Percentiles rank a stretch among this genome's conserved stretches.
Conservation (phyloP, 2,329 filamentous ascomycete genomes). For the Sphaerulina populicola region DNA sequence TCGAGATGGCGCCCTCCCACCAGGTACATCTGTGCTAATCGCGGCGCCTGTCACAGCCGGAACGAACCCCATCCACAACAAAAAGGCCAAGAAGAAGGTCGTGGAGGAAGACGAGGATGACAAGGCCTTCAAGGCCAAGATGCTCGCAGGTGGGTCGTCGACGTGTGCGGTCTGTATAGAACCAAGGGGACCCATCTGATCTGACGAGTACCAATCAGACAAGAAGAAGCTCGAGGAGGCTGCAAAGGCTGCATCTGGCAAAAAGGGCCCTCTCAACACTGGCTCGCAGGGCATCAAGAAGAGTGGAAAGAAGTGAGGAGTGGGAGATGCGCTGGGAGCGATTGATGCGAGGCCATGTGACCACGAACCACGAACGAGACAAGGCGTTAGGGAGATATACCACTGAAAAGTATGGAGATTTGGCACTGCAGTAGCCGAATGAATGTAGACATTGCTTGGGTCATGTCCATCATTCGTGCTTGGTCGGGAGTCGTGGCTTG, state of each 20-base stretch:
- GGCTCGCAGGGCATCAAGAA: conserved; percentile 92
- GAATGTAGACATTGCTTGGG: not conserved
- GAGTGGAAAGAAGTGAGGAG: conserved; percentile 78
- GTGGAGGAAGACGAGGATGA: conserved; percentile 84
- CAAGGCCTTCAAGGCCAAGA: conserved; percentile 71
- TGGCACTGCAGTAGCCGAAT: not conserved
- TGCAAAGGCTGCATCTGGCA: conserved; percentile 74
- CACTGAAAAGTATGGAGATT: conserved; percentile 6
- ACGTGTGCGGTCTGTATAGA: not conserved
- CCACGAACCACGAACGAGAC: conserved; percentile 5
- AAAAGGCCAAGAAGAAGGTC: conserved; percentile 74
- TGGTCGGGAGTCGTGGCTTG: not conserved
- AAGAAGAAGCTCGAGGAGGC: conserved; percentile 72
- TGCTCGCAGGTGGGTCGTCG: conserved; percentile 61
- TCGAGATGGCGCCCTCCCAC: not conserved
- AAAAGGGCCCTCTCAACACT: conserved; percentile 83
- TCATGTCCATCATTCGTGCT: not conserved
- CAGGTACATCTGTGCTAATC: conserved; percentile 3
- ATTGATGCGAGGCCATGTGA: not conserved
- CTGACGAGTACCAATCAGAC: conserved; percentile 29
- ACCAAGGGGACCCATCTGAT: not conserved
- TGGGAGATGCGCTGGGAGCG: not conserved
- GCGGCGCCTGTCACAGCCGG: conserved; percentile 36
- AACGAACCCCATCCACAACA: conserved; percentile 54
- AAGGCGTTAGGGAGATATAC: conserved; percentile 17